These are phyloP conservation scores for Fraxinus velutina DNA, from an alignment of 305 asterid species.

Conservation along the genomic window DNA sequence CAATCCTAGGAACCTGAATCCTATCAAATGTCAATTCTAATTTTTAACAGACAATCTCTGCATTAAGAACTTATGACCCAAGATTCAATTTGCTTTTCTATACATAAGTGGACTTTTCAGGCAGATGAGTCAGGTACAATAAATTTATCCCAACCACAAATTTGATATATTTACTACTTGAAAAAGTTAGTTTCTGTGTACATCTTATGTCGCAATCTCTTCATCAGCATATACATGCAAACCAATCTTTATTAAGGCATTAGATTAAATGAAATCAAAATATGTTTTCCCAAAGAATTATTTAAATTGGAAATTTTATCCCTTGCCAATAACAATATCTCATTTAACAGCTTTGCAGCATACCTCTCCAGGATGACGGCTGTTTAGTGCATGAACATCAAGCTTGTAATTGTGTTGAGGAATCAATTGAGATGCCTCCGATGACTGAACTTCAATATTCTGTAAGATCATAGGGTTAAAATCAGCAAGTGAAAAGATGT, in stretches of 20 bases:
- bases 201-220: slow-evolving; percentile 3
- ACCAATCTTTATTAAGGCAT: slow-evolving; percentile 8
- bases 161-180: neutral
- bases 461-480: slow-evolving; percentile 34
- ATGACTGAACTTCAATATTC: slow-evolving; percentile 61
- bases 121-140: neutral
- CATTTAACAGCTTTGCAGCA: neutral
- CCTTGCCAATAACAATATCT: neutral
- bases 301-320: slow-evolving; percentile 17
- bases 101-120: neutral
- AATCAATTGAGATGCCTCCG: slow-evolving; percentile 80
- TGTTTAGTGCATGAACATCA: slow-evolving; percentile 79
- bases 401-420: slow-evolving; percentile 97
- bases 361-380: slow-evolving; percentile 99
- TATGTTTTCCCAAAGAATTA: neutral
- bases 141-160: slow-evolving; percentile 1
- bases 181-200: neutral
- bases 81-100: neutral
- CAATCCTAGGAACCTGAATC: slow-evolving; percentile 2
- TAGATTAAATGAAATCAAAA: slow-evolving; percentile 13
- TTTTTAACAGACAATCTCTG: neutral
- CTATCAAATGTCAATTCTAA: slow-evolving; percentile 6
- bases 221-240: neutral
- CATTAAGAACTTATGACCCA: neutral
- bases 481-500: slow-evolving; percentile 26